A percentile compares a stretch with the other conserved stretches of the same genome.
Evolutionary conservation across 2,329 filamentous ascomycete species (phyloP).

Genomic region (Aspergillus brunneoviolaceus): DNA sequence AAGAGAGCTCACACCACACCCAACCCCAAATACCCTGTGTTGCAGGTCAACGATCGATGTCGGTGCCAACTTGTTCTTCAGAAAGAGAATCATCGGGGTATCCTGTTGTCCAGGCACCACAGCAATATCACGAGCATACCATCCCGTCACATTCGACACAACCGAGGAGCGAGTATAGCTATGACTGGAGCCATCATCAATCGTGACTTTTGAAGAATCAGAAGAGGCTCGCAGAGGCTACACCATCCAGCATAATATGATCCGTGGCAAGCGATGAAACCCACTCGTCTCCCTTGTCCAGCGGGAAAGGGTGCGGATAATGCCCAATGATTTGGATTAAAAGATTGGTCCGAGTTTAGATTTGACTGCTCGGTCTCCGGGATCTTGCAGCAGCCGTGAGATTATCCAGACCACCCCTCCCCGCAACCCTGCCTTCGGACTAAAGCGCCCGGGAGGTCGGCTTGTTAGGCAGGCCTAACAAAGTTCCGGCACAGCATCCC

Average conservation of each 20-base stretch:
- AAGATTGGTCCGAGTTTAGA: not conserved
- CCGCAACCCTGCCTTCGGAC: not conserved
- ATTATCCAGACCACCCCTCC: not conserved
- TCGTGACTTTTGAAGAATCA: constrained; percentile 8
- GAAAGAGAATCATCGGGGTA: constrained; percentile 18
- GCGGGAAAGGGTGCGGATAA: not conserved
- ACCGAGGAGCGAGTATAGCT: constrained; percentile 16
- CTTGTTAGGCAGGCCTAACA: not conserved
- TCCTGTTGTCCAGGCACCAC: constrained; percentile 13
- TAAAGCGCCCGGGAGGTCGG: not conserved
- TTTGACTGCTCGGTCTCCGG: not conserved
- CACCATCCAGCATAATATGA: not conserved
- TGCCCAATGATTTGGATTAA: not conserved
- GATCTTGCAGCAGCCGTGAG: not conserved
- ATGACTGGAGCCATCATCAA: constrained; percentile 19
- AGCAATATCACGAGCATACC: constrained; percentile 15
- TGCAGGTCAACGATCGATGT: constrained; percentile 20
- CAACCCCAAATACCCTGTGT: constrained; percentile 20
- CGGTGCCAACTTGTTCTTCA: constrained; percentile 18
- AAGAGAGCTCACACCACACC: constrained; percentile 13
- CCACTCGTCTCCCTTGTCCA: not conserved
- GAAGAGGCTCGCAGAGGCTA: not conserved
- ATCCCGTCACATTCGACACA: constrained; percentile 12
- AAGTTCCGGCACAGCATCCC: not conserved
- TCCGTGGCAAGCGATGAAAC: not conserved